A percentile compares a stretch with the other conserved stretches of the same genome.
Evolutionary conservation across 2,329 filamentous ascomycete genomes (phyloP).

Genomic region (Cordyceps fumosorosea): DNA sequence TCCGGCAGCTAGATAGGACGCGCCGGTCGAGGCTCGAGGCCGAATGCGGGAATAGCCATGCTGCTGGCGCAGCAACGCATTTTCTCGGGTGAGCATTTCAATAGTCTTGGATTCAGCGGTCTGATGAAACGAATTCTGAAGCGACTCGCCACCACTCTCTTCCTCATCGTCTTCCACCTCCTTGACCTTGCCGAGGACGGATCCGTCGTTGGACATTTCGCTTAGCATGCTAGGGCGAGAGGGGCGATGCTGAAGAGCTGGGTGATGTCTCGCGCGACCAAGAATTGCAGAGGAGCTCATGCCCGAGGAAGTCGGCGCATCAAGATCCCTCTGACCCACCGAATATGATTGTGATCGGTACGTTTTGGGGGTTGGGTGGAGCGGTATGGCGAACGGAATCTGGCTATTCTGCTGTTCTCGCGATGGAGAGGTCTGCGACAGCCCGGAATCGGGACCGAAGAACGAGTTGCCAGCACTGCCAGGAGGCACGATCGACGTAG

Average conservation of each 20-base stretch:
- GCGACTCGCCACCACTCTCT: conserved; percentile 43
- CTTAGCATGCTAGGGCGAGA: conserved; percentile 73
- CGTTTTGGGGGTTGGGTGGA: conserved; percentile 86
- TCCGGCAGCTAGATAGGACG: conserved; percentile 48
- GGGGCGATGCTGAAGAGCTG: conserved; percentile 71
- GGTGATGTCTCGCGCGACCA: conserved; percentile 53
- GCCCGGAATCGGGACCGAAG: conserved; percentile 38
- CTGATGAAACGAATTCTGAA: conserved; percentile 45
- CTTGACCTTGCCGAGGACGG: conserved; percentile 60
- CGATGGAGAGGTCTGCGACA: conserved; percentile 44
- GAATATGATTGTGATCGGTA: conserved; percentile 96
- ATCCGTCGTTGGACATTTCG: conserved; percentile 60
- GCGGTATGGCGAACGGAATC: conserved; percentile 79
- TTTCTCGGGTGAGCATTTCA: conserved; percentile 56
- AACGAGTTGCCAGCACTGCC: conserved; percentile 39
- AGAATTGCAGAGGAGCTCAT: conserved; percentile 43
- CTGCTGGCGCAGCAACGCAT: conserved; percentile 54
- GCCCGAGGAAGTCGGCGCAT: conserved; percentile 37
- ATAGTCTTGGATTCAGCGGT: conserved; percentile 55
- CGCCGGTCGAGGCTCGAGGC: conserved; percentile 51
- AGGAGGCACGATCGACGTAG: conserved; percentile 54
- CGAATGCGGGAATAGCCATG: conserved; percentile 40
- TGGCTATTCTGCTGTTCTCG: conserved; percentile 54
- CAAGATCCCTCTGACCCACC: conserved; percentile 78
- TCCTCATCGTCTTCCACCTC: conserved; percentile 65